Percentiles rank a stretch among this genome's conserved stretches.
phyloP scores from a whole-genome alignment of 2,329 filamentous ascomycete genomes.

The Fusarium drepaniforme region DNA sequence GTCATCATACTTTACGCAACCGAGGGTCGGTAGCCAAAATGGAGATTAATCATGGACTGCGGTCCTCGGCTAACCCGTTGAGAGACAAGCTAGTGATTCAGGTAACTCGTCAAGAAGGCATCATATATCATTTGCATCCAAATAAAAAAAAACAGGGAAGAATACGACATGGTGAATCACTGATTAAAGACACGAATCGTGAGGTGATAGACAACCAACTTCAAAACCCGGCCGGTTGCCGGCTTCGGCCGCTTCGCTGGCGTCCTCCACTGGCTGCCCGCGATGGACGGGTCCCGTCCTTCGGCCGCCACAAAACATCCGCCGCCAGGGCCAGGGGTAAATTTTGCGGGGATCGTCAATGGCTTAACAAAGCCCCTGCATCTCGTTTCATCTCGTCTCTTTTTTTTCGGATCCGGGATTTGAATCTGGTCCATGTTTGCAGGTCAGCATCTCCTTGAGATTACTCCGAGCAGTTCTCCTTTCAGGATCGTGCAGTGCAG shows the following conservation, averaged over 20 bases:
- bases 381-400: slow-evolving; percentile 12
- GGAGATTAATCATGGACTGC: not conserved
- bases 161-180: not conserved
- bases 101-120: not conserved
- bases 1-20: not conserved
- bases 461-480: not conserved
- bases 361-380: slow-evolving; percentile 5
- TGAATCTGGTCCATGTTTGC: not conserved
- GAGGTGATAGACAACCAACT: not conserved
- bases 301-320: not conserved
- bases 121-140: not conserved
- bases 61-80: not conserved
- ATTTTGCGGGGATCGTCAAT: slow-evolving; percentile 25
- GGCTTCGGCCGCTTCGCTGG: slow-evolving; percentile 15
- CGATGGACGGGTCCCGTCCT: slow-evolving; percentile 8
- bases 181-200: not conserved
- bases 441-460: slow-evolving; percentile 3
- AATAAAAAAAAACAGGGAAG: not conserved
- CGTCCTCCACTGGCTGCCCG: not conserved
- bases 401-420: slow-evolving; percentile 10
- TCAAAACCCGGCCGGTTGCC: not conserved
- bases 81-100: not conserved
- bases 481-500: not conserved
- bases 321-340: slow-evolving; percentile 25
- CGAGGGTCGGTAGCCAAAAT: not conserved